Base-by-base conservation (phyloP, 106 monocot genomes). In the Ottelia alismoides region DNA sequence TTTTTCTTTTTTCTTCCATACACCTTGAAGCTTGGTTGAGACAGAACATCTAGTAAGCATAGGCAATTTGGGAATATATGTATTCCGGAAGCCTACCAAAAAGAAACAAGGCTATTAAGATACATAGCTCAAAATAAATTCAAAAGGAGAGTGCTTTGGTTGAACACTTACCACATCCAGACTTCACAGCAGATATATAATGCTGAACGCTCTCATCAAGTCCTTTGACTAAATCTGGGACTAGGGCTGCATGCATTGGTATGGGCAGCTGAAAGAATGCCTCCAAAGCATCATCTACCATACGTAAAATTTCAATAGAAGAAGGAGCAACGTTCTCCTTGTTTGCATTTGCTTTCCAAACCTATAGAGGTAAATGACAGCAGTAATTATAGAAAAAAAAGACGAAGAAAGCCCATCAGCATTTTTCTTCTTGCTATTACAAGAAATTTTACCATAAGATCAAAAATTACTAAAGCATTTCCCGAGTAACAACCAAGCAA, bases 241-340 rank as follows among this genome's bases (percentile, higher is more conserved):
- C 75, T 47, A 92, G 62, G 1, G 60, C 78, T 49, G 63, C 63
- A 45, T 85, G 92, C 65, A 74, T 79, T 40, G 82, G 76, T 56
- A 92, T 92, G 23, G 92, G 85, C 32, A 92, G 61, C 54, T 79
- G 60, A 59, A 92, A 92, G 62, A 78, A 92, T 30, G 85, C 72
- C 67, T 85, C 85, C 51, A 92, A 59, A 53, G 70, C 71, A 47
- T 85, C 92, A 49, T 74, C 85, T 40, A 92, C 55, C 47, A 82
- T 59, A 47, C 73, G 74, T 29, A 92, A 61, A 26, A 79, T 58
- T 63, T 92, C 92, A 50, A 85, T 65, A 30, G 51, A 63, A 25
- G 92, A 92, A 25, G 78, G 67, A 31, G 85, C 92, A 62, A 73
- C 67, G 46, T 49, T 72, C 45, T 81, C 92, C 61, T 75, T 92